Evolutionary conservation across 345 rosid species (phyloP), one percentile per base, ranked within the genome.

Genomic region (Hibiscus tridactylites): DNA sequence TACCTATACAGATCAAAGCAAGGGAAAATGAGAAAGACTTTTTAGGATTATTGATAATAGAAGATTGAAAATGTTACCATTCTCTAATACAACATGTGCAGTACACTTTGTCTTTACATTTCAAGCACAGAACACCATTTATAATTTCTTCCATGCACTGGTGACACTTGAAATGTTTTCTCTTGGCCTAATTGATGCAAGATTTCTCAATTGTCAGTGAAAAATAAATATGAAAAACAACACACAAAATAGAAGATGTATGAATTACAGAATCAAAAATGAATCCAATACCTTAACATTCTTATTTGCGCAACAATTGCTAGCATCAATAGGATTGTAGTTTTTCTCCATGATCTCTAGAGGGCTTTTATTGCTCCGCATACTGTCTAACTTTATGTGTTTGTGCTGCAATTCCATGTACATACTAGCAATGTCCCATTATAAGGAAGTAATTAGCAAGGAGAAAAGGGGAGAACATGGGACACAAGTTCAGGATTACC

Each of bases 91-190:
- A 21, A 21, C 24, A 21, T 21, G 24, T 21, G 24, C 0, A 21
- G 24, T 21, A 21, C 24, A 21, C 24, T 21, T 21, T 21, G 24
- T 21, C 24, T 21, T 21, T 21, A 21, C 24, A 21, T 21, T 21
- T 21, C 24, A 21, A 21, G 24, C 24, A 21, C 24, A 21, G 24
- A 21, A 21, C 24, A 21, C 24, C 24, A 21, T 21, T 21, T 21
- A 21, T 21, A 21, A 21, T 21, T 21, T 21, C 0, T 21, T 21
- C 24, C 24, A 21, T 71, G 79, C 98, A 91, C 68, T 91, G 97
- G 71, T 91, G 97, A 64, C 96, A 91, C 71, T 58, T 73, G n/a
- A 69, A 73, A 46, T 73, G 73, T 11, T 66, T 60, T 62, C 35
- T 75, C 56, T 78, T 5, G 63, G 21, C 83, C 88, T 84, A 83